Evolutionary conservation across 768 basidiomycete species (phyloP), one percentile per base, ranked within the genome.

Genomic region (Coprinopsis cinerea): DNA sequence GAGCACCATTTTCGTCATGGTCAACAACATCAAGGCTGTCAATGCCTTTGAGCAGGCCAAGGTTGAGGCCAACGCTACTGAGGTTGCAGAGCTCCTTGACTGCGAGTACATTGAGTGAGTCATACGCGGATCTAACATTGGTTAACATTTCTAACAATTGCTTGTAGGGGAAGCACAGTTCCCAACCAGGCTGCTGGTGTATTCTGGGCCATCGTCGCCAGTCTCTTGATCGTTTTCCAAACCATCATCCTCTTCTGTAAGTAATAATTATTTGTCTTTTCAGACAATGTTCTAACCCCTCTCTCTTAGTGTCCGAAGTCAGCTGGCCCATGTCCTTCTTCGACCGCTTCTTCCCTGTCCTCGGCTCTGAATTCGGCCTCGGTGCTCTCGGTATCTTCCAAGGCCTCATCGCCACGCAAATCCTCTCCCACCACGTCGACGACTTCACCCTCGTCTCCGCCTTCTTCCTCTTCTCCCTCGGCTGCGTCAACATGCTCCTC

Each of bases 141-240:
- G 23, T 45, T 11, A 17, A 30, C 13, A 18, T 9, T 32, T 23
- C 30, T 57, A 32, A 52, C 27, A 11, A 9, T 18, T 15, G 43
- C 13, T 43, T 46, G 11, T 52, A 80, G 75, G 59, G 79, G 84
- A 47, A 88, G 84, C 65, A 90, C 91, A 0, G 88, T 96, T n/a
- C 92, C 92, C 2, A 91, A 92, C 67, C 92, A 95, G 64, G 73
- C 91, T 40, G 93, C 90, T 5, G 93, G 93, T 23, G 81, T 83
- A 20, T 95, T 96, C 67, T 96, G 92, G 89, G 85, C 90, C 2
- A 80, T 93, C 39, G 75, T 93, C 51, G 84, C 89, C 58, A 81
- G 86, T 37, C 68, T 95, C n/a, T 76, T 95, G 61, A 88, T 93
- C 66, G 74, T 90, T 49, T 83, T 87, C 67, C 85, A 92, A 64